Conservation (phyloP, 768 basidiomycete species). For the Leucocoprinus leucothites region DNA sequence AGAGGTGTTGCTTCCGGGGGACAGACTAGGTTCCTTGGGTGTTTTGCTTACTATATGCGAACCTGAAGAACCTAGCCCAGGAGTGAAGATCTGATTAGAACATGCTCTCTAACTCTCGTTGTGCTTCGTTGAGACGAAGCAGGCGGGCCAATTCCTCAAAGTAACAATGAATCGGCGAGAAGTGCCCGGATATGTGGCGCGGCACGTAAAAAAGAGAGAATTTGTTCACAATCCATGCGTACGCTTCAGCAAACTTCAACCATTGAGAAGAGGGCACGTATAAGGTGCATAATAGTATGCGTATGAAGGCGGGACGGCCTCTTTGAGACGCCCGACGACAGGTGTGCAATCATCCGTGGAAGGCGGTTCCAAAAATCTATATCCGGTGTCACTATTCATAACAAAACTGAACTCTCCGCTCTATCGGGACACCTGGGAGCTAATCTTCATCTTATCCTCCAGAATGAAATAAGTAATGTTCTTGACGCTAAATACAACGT, state of each 20-base stretch:
- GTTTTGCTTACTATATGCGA: conserved; percentile 16
- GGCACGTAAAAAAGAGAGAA: conserved; percentile 32
- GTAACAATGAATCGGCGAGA: conserved; percentile 21
- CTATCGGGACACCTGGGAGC: conserved; percentile 33
- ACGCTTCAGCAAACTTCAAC: conserved; percentile 26
- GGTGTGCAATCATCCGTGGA: conserved; percentile 45
- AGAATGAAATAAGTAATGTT: conserved; percentile 5
- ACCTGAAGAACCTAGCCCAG: conserved; percentile 13
- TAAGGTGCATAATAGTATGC: conserved; percentile 28
- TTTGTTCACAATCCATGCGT: conserved; percentile 21
- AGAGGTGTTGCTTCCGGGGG: conserved; percentile 8
- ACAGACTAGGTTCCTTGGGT: conserved; percentile 17
- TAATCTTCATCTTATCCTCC: conserved; percentile 29
- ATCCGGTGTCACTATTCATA: conserved; percentile 24
- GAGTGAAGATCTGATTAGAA: conserved; percentile 27
- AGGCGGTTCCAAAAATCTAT: conserved; percentile 37
- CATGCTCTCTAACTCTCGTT: conserved; percentile 11
- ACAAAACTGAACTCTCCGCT: conserved; percentile 34
- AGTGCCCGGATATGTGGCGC: conserved; percentile 44
- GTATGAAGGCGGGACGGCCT: conserved; percentile 33
- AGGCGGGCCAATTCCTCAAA: conserved; percentile 27
- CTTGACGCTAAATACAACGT: conserved; percentile 3
- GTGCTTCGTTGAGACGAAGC: conserved; percentile 20
- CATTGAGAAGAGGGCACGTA: conserved; percentile 21
- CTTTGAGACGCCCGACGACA: conserved; percentile 28